Evolutionary conservation across 345 rosid genomes (phyloP).

Genomic region (Salix udensis): DNA sequence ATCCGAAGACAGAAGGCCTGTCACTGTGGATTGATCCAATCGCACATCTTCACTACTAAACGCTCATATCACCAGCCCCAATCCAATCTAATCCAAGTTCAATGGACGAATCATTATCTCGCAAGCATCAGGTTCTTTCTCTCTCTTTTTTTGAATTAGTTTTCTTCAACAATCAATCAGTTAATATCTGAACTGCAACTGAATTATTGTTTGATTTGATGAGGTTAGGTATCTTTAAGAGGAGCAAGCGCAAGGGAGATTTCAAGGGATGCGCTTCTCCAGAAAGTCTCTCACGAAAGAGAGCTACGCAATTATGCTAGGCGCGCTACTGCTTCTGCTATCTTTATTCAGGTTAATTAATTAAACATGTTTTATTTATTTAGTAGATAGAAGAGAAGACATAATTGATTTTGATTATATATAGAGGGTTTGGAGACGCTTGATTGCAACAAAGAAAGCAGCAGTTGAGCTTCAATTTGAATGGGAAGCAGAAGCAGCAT

Average conservation of each 20-base stretch:
- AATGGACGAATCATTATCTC: conserved; percentile 51
- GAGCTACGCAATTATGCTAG: conserved; percentile 73
- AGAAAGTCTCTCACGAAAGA: conserved; percentile 76
- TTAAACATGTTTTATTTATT: too few species aligned
- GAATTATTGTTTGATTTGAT: too few species aligned
- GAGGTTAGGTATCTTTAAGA: conserved; percentile 75
- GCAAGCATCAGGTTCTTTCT: conserved; percentile 60
- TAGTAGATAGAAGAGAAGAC: too few species aligned
- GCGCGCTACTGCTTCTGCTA: conserved; percentile 66
- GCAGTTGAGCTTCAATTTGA: conserved; percentile 58
- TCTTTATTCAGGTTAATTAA: conserved; percentile 55
- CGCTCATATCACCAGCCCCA: too few species aligned
- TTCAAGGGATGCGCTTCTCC: conserved; percentile 84
- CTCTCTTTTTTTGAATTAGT: background rate
- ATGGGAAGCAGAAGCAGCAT: conserved; percentile 42
- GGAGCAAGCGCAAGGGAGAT: conserved; percentile 90
- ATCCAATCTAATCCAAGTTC: background rate
- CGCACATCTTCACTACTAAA: too few species aligned
- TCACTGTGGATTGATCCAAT: too few species aligned
- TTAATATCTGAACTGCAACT: background rate
- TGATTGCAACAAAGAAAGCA: conserved; percentile 46
- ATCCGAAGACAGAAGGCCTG: too few species aligned
- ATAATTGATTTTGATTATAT: background rate
- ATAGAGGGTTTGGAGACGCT: conserved; percentile 80
- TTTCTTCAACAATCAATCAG: background rate